phyloP scores from a whole-genome alignment of 2,329 filamentous ascomycete genomes.

The Epicoccum sorghinum region DNA sequence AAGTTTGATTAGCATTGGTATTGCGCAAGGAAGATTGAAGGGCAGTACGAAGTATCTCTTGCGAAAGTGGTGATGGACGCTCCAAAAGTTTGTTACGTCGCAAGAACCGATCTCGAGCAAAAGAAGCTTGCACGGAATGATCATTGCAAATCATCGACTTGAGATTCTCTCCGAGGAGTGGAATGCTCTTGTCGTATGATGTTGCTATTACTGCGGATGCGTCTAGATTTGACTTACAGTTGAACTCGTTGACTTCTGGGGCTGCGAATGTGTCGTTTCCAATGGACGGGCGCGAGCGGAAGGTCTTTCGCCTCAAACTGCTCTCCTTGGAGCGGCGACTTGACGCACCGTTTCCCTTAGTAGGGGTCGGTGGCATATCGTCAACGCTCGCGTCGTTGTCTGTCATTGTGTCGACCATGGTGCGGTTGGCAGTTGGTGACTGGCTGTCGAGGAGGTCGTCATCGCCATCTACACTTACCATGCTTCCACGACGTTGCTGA shows the following conservation, averaged over 20 bases:
- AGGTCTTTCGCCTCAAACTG: conserved; percentile 58
- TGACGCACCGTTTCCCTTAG: conserved; percentile 68
- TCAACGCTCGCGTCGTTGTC: conserved; percentile 67
- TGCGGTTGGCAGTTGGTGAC: conserved; percentile 61
- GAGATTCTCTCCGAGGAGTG: conserved; percentile 39
- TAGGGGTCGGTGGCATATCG: conserved; percentile 92
- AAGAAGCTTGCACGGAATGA: conserved; percentile 36
- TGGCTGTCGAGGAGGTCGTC: conserved; percentile 53
- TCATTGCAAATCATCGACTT: conserved; percentile 36
- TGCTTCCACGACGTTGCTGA: conserved; percentile 68
- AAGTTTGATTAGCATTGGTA: conserved; percentile 43
- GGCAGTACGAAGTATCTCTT: conserved; percentile 37
- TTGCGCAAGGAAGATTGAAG: conserved; percentile 1
- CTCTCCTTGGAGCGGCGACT: conserved; percentile 56
- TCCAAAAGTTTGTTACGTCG: conserved; percentile 44
- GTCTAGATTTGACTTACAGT: conserved; percentile 46
- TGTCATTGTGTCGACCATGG: conserved; percentile 45
- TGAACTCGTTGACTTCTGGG: conserved; percentile 39
- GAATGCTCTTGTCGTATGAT: conserved; percentile 41
- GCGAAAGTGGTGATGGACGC: conserved; percentile 51
- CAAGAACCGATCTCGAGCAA: conserved; percentile 48
- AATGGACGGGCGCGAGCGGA: conserved; percentile 53
- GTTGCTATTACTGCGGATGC: conserved; percentile 12
- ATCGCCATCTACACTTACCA: conserved; percentile 81
- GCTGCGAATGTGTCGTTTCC: conserved; percentile 55